These are phyloP conservation scores for Fraxinus quadrangulata DNA, from an alignment of 257 asterid species.

Conservation along the genomic window DNA sequence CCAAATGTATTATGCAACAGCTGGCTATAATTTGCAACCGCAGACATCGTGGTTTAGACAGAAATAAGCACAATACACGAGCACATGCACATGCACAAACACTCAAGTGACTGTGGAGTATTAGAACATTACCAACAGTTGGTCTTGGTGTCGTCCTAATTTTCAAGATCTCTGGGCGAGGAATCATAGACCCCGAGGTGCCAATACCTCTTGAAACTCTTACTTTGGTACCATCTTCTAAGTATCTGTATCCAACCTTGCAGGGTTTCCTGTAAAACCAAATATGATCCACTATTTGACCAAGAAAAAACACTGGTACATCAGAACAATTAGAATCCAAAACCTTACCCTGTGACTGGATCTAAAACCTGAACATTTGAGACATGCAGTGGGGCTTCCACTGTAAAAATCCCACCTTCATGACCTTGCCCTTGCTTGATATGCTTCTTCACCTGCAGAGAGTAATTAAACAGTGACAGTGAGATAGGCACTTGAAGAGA, in stretches of 20 bases:
- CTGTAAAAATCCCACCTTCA: slow-evolving; percentile 92
- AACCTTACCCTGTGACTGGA: slow-evolving; percentile 80
- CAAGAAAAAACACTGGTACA: background rate
- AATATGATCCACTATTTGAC: slow-evolving; percentile 28
- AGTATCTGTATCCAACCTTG: slow-evolving; percentile 74
- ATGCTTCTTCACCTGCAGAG: slow-evolving; percentile 86
- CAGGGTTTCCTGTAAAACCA: slow-evolving; percentile 64
- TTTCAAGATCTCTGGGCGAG: slow-evolving; percentile 88
- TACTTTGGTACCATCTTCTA: slow-evolving; percentile 85
- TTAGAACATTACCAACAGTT: slow-evolving; percentile 58
- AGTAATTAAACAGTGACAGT: slow-evolving; percentile 13
- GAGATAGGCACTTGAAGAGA: background rate
- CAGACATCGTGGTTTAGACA: slow-evolving; percentile 3
- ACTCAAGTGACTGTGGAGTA: slow-evolving; percentile 1
- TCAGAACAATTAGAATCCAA: background rate
- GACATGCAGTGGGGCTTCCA: slow-evolving; percentile 95
- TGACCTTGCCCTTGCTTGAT: slow-evolving; percentile 97
- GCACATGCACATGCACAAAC: background rate
- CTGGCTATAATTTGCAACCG: background rate
- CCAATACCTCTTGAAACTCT: slow-evolving; percentile 88
- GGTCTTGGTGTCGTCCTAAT: slow-evolving; percentile 85
- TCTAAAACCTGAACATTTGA: slow-evolving; percentile 89
- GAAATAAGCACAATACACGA: slow-evolving; percentile 4
- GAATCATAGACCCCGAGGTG: slow-evolving; percentile 78
- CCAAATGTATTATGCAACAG: background rate